A percentile compares a stretch with the other conserved stretches of the same genome.
phyloP scores from a whole-genome alignment of 106 monocot species.

The Phalaenopsis equestris region DNA sequence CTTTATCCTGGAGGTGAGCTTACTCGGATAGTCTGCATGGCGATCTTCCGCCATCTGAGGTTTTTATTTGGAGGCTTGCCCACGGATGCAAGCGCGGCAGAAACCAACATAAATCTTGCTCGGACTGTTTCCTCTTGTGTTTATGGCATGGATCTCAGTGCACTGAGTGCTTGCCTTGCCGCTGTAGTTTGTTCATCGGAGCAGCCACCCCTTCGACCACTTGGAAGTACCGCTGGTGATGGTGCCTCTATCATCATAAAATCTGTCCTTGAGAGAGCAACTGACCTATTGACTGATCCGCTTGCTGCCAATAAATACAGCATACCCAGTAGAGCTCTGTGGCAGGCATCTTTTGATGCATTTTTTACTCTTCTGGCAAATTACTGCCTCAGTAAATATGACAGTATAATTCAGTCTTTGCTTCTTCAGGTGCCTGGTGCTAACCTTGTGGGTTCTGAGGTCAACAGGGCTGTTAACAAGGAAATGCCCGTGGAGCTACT shows the following conservation, averaged over 20 bases:
- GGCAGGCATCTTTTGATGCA: conserved; percentile 94
- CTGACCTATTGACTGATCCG: conserved; percentile 47
- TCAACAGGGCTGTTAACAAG: conserved; percentile 30
- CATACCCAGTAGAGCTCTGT: conserved; percentile 45
- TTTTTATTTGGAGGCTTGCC: conserved; percentile 74
- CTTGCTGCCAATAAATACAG: conserved; percentile 40
- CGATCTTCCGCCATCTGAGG: conserved; percentile 79
- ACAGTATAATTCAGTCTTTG: conserved; percentile 73
- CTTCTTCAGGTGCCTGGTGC: conserved; percentile 22
- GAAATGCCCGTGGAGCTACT: conserved; percentile 55
- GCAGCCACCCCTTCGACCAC: conserved; percentile 89
- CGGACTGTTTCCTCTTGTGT: conserved; percentile 57
- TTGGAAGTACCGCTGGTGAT: conserved; percentile 83
- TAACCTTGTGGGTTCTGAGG: conserved; percentile 10
- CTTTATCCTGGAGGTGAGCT: conserved; percentile 70
- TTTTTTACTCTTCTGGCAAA: conserved; percentile 84
- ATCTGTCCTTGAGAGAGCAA: conserved; percentile 71
- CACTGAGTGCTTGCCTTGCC: conserved; percentile 89
- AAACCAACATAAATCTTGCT: conserved; percentile 49
- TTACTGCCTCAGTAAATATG: conserved; percentile 78
- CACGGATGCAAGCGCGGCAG: conserved; percentile 50
- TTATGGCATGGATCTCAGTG: conserved; percentile 53
- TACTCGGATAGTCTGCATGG: conserved; percentile 75
- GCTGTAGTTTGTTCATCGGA: conserved; percentile 91
- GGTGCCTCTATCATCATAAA: conserved; percentile 76